A percentile compares a stretch with the other conserved stretches of the same genome.
Evolutionary conservation across 805 yeast species (phyloP).

Genomic region (Suhomyces kilbournensis): DNA sequence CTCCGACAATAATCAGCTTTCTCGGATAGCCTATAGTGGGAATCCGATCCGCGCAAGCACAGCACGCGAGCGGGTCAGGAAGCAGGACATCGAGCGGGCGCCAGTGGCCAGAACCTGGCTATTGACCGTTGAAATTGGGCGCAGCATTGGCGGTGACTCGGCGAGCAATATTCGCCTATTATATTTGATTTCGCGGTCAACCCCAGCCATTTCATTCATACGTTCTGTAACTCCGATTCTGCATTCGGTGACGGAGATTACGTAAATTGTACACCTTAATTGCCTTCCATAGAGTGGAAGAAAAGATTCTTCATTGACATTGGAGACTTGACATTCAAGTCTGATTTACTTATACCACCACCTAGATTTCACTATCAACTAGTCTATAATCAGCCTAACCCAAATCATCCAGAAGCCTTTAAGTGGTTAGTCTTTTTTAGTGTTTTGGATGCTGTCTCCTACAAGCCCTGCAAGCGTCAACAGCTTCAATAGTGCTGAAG

Average conservation of each 20-base stretch:
- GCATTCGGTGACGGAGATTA: not conserved
- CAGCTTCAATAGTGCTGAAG: not conserved
- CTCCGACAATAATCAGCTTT: not conserved
- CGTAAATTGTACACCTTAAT: not conserved
- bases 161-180: not conserved
- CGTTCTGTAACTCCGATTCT: not conserved
- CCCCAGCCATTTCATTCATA: not conserved
- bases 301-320: too few relatives aligned
- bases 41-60: not conserved
- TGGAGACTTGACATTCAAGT: too few relatives aligned
- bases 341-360: too few relatives aligned
- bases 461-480: not conserved
- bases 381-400: too few relatives aligned
- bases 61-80: not conserved
- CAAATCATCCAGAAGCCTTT: too few relatives aligned
- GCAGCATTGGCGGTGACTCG: not conserved
- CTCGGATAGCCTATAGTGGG: not conserved
- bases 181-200: not conserved
- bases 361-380: too few relatives aligned
- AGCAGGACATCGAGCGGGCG: too few relatives aligned
- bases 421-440: too few relatives aligned
- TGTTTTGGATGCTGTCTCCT: too few relatives aligned
- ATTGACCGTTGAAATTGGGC: not conserved
- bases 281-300: not conserved
- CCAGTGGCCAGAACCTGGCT: not conserved